A percentile compares a stretch with the other conserved stretches of the same genome.
Evolutionary conservation across 73 alveolate species (phyloP).

Genomic region (Stentor coeruleus): DNA sequence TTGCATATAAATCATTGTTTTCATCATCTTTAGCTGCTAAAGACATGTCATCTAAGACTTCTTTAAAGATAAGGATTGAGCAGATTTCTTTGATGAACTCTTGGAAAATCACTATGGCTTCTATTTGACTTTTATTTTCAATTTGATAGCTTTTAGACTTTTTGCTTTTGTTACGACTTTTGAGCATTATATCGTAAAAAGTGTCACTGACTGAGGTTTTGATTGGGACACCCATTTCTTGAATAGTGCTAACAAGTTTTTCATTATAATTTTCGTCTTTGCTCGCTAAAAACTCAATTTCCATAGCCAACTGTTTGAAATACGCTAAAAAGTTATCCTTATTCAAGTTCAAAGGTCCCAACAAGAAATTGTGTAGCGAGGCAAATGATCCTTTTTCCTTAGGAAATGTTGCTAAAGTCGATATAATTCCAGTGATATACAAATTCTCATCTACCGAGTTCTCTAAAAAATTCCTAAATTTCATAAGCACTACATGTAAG

Average conservation of each 20-base stretch:
- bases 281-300: background rate
- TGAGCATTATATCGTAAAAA: background rate
- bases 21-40: background rate
- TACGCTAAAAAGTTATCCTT: background rate
- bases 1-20: too few species aligned
- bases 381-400: background rate
- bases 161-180: background rate
- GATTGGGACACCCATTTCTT: background rate
- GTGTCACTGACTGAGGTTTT: too few species aligned
- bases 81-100: constrained; percentile 2
- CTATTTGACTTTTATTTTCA: background rate
- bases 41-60: background rate
- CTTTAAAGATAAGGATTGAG: constrained; percentile 1
- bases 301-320: background rate
- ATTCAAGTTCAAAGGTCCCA: background rate
- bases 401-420: background rate
- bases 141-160: background rate
- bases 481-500: background rate
- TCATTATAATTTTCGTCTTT: background rate
- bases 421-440: background rate
- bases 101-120: background rate
- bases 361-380: background rate
- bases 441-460: background rate
- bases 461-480: background rate
- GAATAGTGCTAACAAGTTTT: background rate